Base-by-base conservation (phyloP, 257 asterid genomes). In the Catharanthus roseus region DNA sequence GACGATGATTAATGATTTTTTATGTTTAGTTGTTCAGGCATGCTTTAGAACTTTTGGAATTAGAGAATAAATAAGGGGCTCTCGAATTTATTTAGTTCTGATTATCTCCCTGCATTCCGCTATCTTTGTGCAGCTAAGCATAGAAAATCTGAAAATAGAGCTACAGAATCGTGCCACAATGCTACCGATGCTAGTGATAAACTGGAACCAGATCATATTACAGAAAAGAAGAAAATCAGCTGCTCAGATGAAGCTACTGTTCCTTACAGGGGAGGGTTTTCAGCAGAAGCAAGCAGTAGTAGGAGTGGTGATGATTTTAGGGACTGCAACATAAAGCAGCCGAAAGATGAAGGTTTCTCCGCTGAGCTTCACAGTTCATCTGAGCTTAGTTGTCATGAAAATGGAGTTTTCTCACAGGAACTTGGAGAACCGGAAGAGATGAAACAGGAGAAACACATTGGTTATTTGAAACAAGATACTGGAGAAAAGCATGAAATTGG, bases 41-140 rank as follows among this genome's bases (percentile, higher is more conserved):
- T 31, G 19, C n/a, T 58, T 60, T 57, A 41, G 47, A 56, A 31
- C 33, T 34, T 65, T 6, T 3, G 23, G 26, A 50, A 23, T 39
- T 33, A 55, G 31, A 29, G 8, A 34, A 38, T 16, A 5, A 28
- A 18, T 58, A 33, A 10, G 15, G 10, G 6, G 5, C 53, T 49
- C 72, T 49, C 42, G 62, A 21, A 34, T 0, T 24, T 36, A 19
- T 68, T 45, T 64, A 18, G 34, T 29, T 36, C 57, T 49, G 55
- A 41, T 39, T 51, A 3, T 61, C 19, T 75, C 50, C 63, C 67
- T 24, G 65, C 64, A 38, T 72, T 79, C 67, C 34, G 10, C 18
- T 75, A 58, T 75, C 73, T 75, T 67, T 53, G 18, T 71, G 61
- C 92, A 92, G 98, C 98, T 70, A 90, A 92, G 80, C 73, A n/a